Base-by-base conservation (phyloP, 768 basidiomycete genomes). In the Agaricus blazei region DNA sequence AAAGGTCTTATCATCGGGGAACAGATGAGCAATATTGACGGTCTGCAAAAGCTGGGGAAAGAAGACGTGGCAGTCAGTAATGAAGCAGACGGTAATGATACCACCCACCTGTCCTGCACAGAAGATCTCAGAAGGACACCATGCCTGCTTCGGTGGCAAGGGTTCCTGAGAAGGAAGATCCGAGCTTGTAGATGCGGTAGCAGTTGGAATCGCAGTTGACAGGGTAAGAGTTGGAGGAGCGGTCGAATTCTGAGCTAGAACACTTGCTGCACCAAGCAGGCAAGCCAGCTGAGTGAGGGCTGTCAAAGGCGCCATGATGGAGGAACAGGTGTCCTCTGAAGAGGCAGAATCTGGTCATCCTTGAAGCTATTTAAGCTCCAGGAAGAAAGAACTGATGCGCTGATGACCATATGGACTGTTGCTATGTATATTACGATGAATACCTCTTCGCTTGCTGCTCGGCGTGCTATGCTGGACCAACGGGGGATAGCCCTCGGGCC, bases 1-100 rank as follows among this genome's bases (percentile, higher is more conserved):
- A 67, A 96, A 85, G 0, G 90, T 94, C 72, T 97, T 96, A 45
- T 85, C 83, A 68, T 97, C 94, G 0, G 77, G 66, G 65, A 79
- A 97, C 27, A 88, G 70, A 41, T 77, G 67, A 0, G 93, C 91
- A 58, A 96, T 62, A 66, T 93, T 87, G 58, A 95, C 84, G 1
- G 90, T 87, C 80, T 96, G 93, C 26, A 97, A 74, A 8, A 93
- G 64, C 90, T 92, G 62, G 6, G 29, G 36, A 41, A 62, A 56
- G 46, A 51, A 62, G 26, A 47, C 24, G 23, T 52, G 54, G 58
- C 53, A 62, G 58, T 52, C 26, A 46, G 53, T 12, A 9, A 37
- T 26, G 46, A 23, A 53, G 57, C 42, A 50, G 37, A 15, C 50
- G 56, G 48, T 44, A 31, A 28, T 23, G 26, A 24, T 28, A 45